Base-by-base conservation (phyloP, 371 early-diverging fungal species). In the Mucor irregularis region DNA sequence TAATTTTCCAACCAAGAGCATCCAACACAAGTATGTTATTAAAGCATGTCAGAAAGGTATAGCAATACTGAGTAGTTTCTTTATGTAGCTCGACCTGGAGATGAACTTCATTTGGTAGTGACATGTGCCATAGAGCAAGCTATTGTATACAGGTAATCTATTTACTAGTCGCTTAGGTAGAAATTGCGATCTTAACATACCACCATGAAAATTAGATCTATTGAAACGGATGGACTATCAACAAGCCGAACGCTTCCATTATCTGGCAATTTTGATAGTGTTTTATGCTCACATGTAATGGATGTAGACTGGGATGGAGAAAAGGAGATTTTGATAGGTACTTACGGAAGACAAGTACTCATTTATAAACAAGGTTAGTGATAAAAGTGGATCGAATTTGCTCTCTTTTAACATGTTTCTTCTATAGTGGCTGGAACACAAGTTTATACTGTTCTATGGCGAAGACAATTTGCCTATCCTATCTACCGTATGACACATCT, bases 261-360 rank as follows among this genome's bases (percentile, higher is more conserved):
- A 31, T 84, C 82, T 17, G 67, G 77, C 22, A 69, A 78, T n/a
- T 77, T 83, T 56, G 86, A 87, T 53, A 84, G 86, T 55, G 84
- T 89, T 3, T 62, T 88, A 22, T 80, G 86, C 13, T 85, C 87
- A 1, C 86, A 88, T 70, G 84, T 82, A 16, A 83, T 85, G 76
- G 91, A 90, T 52, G 80, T 90, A 10, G 88, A 90, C 49, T 88
- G 83, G 81, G 85, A 87, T 67, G 91, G 90, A 3, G 71, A 71
- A 34, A 74, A 78, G 33, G 91, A 90, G 59, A 69, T 90, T 13
- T 45, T 90, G 29, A 79, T 88, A 22, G 91, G 89, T 1, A 90
- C 89, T 0, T 88, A 89, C 61, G 84, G 90, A 0, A 82, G 88
- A 14, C 82, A 87, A 43, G 76, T 90, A 17, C 57, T 90, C 58